Conservation (phyloP, 2,329 filamentous ascomycete genomes). For the Lachnellula hyalina region DNA sequence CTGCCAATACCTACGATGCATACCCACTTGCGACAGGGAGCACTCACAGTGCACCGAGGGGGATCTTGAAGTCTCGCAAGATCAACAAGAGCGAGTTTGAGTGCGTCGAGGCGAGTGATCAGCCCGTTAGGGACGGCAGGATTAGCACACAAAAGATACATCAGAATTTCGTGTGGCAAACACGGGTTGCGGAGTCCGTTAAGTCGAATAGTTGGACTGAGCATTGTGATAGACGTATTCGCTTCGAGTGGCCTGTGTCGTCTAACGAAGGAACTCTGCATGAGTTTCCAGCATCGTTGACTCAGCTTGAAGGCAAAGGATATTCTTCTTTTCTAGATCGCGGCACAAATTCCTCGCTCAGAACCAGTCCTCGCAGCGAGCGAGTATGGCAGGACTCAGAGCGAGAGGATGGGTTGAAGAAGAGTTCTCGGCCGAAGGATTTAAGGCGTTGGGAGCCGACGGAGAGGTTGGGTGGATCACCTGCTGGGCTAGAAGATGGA, state of each 20-base stretch:
- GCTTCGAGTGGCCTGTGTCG: neutral
- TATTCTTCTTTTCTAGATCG: neutral
- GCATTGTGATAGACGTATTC: neutral
- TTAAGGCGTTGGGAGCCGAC: too few relatives aligned
- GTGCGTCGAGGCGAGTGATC: neutral
- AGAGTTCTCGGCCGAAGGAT: too few relatives aligned
- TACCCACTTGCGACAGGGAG: neutral
- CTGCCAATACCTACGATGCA: neutral
- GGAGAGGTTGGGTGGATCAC: too few relatives aligned
- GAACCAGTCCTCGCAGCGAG: slow-evolving; percentile 38
- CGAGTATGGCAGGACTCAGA: too few relatives aligned
- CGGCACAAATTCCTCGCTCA: neutral
- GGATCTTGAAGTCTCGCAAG: neutral
- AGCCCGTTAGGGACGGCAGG: neutral
- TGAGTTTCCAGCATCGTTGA: neutral
- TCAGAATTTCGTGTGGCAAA: neutral
- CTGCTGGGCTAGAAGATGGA: too few relatives aligned
- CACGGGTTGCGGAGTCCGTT: neutral
- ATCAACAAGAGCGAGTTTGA: too few relatives aligned
- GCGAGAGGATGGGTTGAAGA: too few relatives aligned
- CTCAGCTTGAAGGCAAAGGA: neutral
- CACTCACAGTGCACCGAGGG: neutral
- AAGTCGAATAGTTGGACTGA: neutral
- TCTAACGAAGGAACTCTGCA: neutral
- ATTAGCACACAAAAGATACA: neutral